Percentiles rank a stretch among this genome's conserved stretches.
phyloP scores from a whole-genome alignment of 345 rosid genomes.

The Camelina sativa region DNA sequence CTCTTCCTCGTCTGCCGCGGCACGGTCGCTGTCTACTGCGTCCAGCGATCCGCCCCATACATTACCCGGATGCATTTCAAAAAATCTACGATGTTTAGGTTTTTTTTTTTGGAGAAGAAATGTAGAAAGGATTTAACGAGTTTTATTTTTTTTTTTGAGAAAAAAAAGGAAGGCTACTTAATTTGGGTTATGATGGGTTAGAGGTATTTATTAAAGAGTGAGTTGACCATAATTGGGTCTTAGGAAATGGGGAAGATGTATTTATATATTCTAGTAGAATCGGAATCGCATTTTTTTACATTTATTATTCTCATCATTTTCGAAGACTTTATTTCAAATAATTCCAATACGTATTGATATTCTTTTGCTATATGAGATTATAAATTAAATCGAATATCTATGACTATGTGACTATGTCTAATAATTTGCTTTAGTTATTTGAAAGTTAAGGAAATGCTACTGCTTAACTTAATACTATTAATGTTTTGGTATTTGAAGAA shows the following conservation, averaged over 20 bases:
- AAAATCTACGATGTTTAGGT: background rate
- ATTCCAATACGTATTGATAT: conserved; percentile 3
- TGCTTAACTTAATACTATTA: background rate
- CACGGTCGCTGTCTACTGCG: conserved; percentile 45
- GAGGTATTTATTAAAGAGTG: conserved; percentile 31
- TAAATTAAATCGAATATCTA: background rate
- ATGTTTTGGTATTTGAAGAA: background rate
- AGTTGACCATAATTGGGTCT: conserved; percentile 34
- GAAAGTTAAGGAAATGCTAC: conserved; percentile 1
- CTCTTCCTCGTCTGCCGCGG: conserved; percentile 48
- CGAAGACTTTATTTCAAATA: background rate
- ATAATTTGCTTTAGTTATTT: background rate
- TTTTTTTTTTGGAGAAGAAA: background rate
- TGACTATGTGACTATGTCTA: background rate
- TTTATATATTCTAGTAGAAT: conserved; percentile 6
- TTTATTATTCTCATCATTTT: background rate
- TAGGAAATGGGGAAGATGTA: conserved; percentile 34
- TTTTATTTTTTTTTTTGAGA: background rate
- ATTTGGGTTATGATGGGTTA: conserved; percentile 20
- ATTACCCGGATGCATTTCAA: conserved; percentile 63
- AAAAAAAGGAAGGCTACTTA: background rate
- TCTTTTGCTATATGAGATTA: conserved; percentile 8
- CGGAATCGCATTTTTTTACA: background rate
- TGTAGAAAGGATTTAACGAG: background rate
- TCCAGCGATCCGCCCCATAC: conserved; percentile 88